Conservation (phyloP, 768 basidiomycete genomes). For the Lepiota brunneoincarnata region DNA sequence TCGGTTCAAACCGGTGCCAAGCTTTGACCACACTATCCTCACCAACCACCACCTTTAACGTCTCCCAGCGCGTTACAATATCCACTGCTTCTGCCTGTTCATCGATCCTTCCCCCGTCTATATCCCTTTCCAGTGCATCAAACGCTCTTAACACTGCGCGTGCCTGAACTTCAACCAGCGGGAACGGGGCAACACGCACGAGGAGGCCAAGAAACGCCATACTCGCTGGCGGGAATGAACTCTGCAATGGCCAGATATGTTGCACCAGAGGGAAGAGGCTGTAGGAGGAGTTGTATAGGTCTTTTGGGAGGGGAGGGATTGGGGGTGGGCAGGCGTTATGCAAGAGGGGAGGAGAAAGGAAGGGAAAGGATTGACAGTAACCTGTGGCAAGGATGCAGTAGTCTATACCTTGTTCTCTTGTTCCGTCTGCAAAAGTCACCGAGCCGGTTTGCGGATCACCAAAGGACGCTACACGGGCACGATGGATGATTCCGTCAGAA, state of each 20-base stretch:
- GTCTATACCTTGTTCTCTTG: slow-evolving; percentile 52
- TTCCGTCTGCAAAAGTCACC: slow-evolving; percentile 38
- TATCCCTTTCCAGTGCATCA: slow-evolving; percentile 37
- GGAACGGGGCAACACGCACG: slow-evolving; percentile 64
- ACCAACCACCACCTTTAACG: slow-evolving; percentile 25
- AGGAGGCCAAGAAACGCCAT: slow-evolving; percentile 69
- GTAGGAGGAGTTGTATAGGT: slow-evolving; percentile 62
- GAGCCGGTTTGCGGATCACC: slow-evolving; percentile 16
- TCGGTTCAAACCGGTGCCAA: slow-evolving; percentile 52
- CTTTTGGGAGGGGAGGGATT: slow-evolving; percentile 44
- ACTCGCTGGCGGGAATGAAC: slow-evolving; percentile 39
- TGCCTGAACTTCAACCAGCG: slow-evolving; percentile 77
- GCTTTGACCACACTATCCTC: slow-evolving; percentile 40
- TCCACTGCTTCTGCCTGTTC: slow-evolving; percentile 38
- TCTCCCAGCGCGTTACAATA: slow-evolving; percentile 47
- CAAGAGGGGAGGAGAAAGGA: slow-evolving; percentile 38
- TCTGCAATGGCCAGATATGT: slow-evolving; percentile 65
- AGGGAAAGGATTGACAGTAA: slow-evolving; percentile 64
- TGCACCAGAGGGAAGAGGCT: slow-evolving; percentile 70
- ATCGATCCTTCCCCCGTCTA: neutral
- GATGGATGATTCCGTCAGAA: slow-evolving; percentile 31
- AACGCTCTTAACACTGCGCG: slow-evolving; percentile 58
- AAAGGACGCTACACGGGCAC: slow-evolving; percentile 42
- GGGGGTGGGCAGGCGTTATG: slow-evolving; percentile 39
- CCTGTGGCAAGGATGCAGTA: slow-evolving; percentile 76